Evolutionary conservation across 768 basidiomycete species (phyloP), one percentile per base, ranked within the genome.

Genomic region (Tylopilus subfusipes): DNA sequence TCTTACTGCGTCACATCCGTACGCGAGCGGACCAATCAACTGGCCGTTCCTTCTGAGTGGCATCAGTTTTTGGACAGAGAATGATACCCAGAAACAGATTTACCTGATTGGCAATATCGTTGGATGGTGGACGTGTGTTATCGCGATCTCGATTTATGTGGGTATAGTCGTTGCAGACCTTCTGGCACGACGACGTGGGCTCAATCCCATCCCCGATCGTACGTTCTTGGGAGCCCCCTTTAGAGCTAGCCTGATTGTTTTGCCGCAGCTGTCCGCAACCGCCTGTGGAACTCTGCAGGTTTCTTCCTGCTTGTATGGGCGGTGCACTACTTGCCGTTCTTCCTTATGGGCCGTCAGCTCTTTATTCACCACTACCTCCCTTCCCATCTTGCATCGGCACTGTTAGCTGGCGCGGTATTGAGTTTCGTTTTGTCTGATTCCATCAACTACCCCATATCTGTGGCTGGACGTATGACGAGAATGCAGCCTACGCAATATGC

Each of bases 341-440:
- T 92, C 85, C 79, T 98, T 25, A 96, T 99, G 93, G 88, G 81
- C 66, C 90, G 97, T 36, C 97, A 99, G 66, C 79, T 95, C 40
- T 99, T 99, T 80, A 76, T 99, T 24, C 97, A 99, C 69, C 95
- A 97, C 71, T 99, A 99, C 70, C 85, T 99, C 4, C 96, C 96
- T 14, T 96, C 96, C 1, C 97, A 99, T 68, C 79, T 99, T 39
- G 87, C 90, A 13, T 95, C 93, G 14, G 88, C 93, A 13, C 78
- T 98, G 53, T 84, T 98, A 54, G 93, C 96, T 38, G 97, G 97
- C 40, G 82, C 93, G 6, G 88, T 97, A 18, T 77, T 98, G 62
- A 90, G 89, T 74, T 98, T 94, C 68, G 79, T 96, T 54, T 72
- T 95, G 47, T 90, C 90, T 33, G 95, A 97, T 61, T 85, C 85